Base-by-base conservation (phyloP, 208 protist species). In the Leishmania braziliensis region DNA sequence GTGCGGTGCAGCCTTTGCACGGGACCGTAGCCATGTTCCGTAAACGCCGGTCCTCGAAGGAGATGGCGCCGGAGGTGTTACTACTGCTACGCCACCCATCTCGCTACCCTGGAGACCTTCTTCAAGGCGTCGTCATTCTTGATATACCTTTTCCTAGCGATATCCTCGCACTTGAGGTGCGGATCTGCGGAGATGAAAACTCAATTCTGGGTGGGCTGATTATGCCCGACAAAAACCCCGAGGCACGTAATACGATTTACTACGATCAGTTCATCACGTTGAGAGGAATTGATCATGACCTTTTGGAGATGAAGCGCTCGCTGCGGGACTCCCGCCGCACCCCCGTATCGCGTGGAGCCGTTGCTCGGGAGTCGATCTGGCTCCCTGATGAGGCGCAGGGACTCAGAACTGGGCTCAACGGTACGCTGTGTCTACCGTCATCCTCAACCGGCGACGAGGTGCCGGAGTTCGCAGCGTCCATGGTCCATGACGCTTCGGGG, bases 121-220 rank as follows among this genome's bases (percentile, higher is more conserved):
- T 97, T 51, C 43, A 80, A 14, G 93, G 87, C 51, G 80, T 94
- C 58, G 88, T 93, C 73, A 82, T 90, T n/a, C 29, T 97, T 5
- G 75, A 81, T 54, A 39, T 95, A 29, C 58, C 82, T 12, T 62
- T 26, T 3, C 86, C 89, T 1, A 23, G 88, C 4, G 72, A 87
- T 53, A 66, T 92, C 36, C 51, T 86, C 43, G 75, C 83, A 39
- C 77, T 97, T 8, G 80, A 93, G 69, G 84, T 88, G 14, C 51
- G 81, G 62, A 26, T 95, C n/a, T n/a, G 23, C 20, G 89, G 87
- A 14, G 75, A 79, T 3, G 89, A 95, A 73, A 65, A 58, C 12
- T 77, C 89, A 0, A 68, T 56, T 48, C 73, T 93, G 58, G 88
- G 85, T 43, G 80, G 65, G 3, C 70, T 90, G 0, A 46, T 93